Percentiles rank a stretch among this genome's conserved stretches.
These are phyloP conservation scores for Xylaria digitata DNA, from an alignment of 2,329 filamentous ascomycete species.

Conservation along the genomic window DNA sequence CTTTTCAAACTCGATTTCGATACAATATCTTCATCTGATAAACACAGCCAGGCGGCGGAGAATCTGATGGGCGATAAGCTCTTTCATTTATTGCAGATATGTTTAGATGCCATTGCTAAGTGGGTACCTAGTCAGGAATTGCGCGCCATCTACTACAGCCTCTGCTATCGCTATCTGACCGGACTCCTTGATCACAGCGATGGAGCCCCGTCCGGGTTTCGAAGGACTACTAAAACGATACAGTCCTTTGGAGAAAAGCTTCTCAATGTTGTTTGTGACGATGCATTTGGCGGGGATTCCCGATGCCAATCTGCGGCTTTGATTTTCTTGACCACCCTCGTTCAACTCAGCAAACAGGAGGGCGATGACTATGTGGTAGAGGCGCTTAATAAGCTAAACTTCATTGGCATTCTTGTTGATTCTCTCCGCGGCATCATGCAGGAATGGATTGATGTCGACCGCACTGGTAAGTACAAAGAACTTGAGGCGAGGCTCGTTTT, in stretches of 20 bases:
- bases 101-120: slow-evolving; percentile 80
- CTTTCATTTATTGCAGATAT: slow-evolving; percentile 90
- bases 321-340: slow-evolving; percentile 82
- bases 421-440: slow-evolving; percentile 80
- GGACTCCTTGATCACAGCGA: slow-evolving; percentile 70
- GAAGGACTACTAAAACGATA: slow-evolving; percentile 78
- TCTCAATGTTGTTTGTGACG: slow-evolving; percentile 89
- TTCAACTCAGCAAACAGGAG: slow-evolving; percentile 78
- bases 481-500: slow-evolving; percentile 20
- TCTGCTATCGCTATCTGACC: slow-evolving; percentile 86
- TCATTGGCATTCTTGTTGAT: slow-evolving; percentile 89
- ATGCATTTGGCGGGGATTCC: slow-evolving; percentile 86
- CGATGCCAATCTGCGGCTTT: slow-evolving; percentile 86
- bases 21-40: slow-evolving; percentile 54
- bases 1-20: slow-evolving; percentile 76
- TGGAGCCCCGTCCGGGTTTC: slow-evolving; percentile 58
- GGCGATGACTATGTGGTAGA: slow-evolving; percentile 81
- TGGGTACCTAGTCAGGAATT: slow-evolving; percentile 77
- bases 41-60: slow-evolving; percentile 61
- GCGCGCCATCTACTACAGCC: slow-evolving; percentile 88
- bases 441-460: slow-evolving; percentile 72
- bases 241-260: slow-evolving; percentile 77
- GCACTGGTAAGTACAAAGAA: slow-evolving; percentile 60
- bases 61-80: slow-evolving; percentile 89
- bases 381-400: slow-evolving; percentile 85